Evolutionary conservation across 2,329 filamentous ascomycete genomes (phyloP).

Genomic region (Penicillium sp.): DNA sequence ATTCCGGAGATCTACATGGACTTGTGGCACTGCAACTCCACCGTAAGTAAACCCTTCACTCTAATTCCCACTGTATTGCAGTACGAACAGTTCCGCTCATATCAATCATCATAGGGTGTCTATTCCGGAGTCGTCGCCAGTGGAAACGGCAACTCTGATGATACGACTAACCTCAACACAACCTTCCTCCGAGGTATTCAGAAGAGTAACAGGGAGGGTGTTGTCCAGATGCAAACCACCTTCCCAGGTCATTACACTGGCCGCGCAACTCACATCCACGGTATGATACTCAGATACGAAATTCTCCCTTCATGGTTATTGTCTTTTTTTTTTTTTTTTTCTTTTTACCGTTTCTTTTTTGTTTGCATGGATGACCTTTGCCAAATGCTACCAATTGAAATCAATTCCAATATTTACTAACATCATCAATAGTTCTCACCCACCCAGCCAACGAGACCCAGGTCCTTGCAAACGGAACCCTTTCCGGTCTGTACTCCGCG

Average conservation of each 20-base stretch:
- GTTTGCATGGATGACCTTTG: too few relatives aligned
- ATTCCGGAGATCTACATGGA: constrained; percentile 39
- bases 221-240: constrained; percentile 44
- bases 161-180: constrained; percentile 42
- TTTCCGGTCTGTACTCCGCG: constrained; percentile 44
- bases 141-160: constrained; percentile 40
- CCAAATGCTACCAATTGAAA: not conserved
- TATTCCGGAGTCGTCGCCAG: constrained; percentile 41
- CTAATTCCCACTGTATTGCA: too few relatives aligned
- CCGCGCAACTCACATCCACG: constrained; percentile 39
- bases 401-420: not conserved
- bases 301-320: not conserved
- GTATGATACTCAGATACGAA: constrained; percentile 11
- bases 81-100: not conserved
- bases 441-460: constrained; percentile 34
- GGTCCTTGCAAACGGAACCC: constrained; percentile 52
- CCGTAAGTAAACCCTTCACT: constrained; percentile 20
- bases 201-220: constrained; percentile 43
- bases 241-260: constrained; percentile 51
- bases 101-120: constrained; percentile 30
- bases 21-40: constrained; percentile 46
- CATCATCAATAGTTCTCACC: constrained; percentile 28
- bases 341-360: too few relatives aligned
- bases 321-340: too few relatives aligned
- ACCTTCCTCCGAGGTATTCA: constrained; percentile 51